Evolutionary conservation across 768 basidiomycete species (phyloP).

Genomic region (Pleurotus citrinopileatus): DNA sequence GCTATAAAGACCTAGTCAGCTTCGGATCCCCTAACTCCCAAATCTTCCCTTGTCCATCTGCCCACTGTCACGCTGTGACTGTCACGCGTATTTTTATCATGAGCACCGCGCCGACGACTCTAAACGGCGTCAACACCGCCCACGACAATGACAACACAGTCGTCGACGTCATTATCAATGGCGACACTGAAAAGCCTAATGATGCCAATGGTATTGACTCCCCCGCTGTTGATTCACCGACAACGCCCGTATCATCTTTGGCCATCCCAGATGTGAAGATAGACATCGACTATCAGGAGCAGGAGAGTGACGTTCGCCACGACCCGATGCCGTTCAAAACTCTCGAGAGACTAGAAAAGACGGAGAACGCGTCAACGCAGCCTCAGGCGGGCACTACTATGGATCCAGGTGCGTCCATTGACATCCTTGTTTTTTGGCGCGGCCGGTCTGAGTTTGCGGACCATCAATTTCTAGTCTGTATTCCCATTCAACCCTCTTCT

Average conservation of each 20-base stretch:
- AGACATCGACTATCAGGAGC: conserved; percentile 57
- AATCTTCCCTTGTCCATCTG: conserved; percentile 55
- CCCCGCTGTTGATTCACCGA: conserved; percentile 50
- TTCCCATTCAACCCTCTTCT: conserved; percentile 42
- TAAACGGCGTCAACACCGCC: conserved; percentile 24
- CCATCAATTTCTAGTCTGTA: conserved; percentile 29
- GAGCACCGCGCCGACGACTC: conserved; percentile 51
- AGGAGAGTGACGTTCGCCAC: conserved; percentile 66
- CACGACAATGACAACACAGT: conserved; percentile 23
- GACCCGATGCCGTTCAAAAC: conserved; percentile 53
- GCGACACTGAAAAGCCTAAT: conserved; percentile 32
- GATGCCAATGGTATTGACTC: conserved; percentile 31
- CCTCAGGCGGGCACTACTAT: conserved; percentile 41
- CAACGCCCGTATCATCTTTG: conserved; percentile 55
- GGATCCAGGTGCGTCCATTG: conserved; percentile 48
- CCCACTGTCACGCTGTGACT: conserved; percentile 64
- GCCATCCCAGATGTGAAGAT: conserved; percentile 57
- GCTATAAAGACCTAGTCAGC: conserved; percentile 79
- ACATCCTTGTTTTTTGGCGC: conserved; percentile 17
- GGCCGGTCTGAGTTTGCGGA: conserved; percentile 17
- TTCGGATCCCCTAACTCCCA: conserved; percentile 70
- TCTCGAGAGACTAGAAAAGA: conserved; percentile 33
- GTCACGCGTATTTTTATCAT: conserved; percentile 66
- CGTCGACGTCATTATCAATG: conserved; percentile 29
- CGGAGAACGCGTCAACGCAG: conserved; percentile 41